Evolutionary conservation across 768 basidiomycete genomes (phyloP), one percentile per base, ranked within the genome.

Genomic region (Mycena olivaceomarginata): DNA sequence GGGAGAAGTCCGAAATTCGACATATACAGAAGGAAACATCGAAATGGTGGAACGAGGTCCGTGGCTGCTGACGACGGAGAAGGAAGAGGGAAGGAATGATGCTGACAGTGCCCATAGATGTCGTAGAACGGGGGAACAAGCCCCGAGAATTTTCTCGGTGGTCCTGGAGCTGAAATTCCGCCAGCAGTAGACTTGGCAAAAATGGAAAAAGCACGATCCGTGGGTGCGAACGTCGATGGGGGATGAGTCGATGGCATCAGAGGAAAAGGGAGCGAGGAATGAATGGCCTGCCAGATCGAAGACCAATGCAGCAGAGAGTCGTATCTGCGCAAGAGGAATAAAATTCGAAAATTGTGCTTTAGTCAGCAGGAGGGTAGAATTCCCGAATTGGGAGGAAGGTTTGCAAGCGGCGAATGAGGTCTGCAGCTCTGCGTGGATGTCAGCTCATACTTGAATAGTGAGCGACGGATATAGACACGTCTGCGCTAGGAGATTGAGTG

Each of bases 61-160:
- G 37, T 20, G 41, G 40, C 3, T 63, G 62, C 62, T 20, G 25
- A 63, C n/a, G 18, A 7, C 4, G 20, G 39, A 31, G 25, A 4
- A 8, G 37, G 62, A 57, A 7, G 22, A 25, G 16, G 9, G 13
- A 15, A 18, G 1, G 16, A 51, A 18, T 51, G 48, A 51, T 51
- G 48, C 48, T 1, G 16, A 13, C 4, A 13, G 16, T 18, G 48
- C 16, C 48, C 16, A 51, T 13, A 18, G 16, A 51, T 51, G 48
- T 51, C 48, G 48, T 4, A 64, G 62, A 64, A 39, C 16, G n/a
- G 18, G 18, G 20, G 62, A 43, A 64, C 20, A 64, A 43, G 62
- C 16, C 62, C 31, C 62, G 62, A 64, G 62, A 64, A 64, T n/a
- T 64, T 64, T 64, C 39, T 64, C 37, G 37, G 62, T 40, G 41